Evolutionary conservation across 108 stramenopile genomes (phyloP), one percentile per base, ranked within the genome.

Genomic region (Stephanodiscus minutulus): DNA sequence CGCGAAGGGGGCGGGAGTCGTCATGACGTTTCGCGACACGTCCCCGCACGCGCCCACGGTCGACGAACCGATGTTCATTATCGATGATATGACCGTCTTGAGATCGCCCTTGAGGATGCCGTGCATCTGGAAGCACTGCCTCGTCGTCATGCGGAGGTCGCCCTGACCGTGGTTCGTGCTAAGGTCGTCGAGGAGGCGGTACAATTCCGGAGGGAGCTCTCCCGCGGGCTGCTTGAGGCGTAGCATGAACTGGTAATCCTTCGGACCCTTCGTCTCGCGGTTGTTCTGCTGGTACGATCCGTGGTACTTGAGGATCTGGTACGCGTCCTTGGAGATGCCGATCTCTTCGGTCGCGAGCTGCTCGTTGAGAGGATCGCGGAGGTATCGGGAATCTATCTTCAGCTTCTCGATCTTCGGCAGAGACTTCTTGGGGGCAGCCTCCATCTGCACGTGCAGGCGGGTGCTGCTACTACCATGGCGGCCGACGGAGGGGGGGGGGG

Each of bases 11-110:
- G 96, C 97, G 13, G 97, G 97, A 2, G 96, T 95, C 47, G 83
- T 86, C 93, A 97, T 97, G 72, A 97, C 96, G 77, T 99, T 99
- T 3, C 98, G 91, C 74, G 82, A 93, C 37, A 99, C 97, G 70
- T 99, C 98, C 15, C 98, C 98, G 83, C 98, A 99, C 3, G 96
- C 98, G 10, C 97, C 98, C 22, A 99, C 93, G 28, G 97, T 98
- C 59, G 90, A 91, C 17, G 94, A 94, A 35, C 96, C 96, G 50
- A 96, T 94, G 66, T 97, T 88, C 96, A 98, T 99, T 62, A 99
- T 96, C 72, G 91, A 88, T 52, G 87, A 78, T 59, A 99, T 97
- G 61, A 98, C 97, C 17, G 91, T 89, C 83, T 99, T 99, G 29
- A 99, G 91, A 70, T 88, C 72, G 37, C 89, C 93, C 87, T 99